phyloP scores from a whole-genome alignment of 208 protist species.

The Tritrichomonas musculus region DNA sequence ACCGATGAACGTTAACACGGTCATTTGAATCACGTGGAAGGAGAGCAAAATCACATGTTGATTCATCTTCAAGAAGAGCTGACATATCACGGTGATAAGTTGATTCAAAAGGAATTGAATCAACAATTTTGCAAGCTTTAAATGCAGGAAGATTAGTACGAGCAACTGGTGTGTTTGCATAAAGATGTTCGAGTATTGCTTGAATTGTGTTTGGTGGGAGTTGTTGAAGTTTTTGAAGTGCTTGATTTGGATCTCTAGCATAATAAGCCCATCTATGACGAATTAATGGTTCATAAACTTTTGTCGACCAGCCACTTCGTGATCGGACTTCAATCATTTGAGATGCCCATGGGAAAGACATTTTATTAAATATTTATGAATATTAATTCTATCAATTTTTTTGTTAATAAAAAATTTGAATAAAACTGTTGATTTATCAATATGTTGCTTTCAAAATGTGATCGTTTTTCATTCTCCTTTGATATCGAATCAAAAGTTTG shows the following conservation, averaged over 20 bases:
- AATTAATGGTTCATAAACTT: background rate
- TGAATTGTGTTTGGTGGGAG: background rate
- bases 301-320: background rate
- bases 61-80: background rate
- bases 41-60: slow-evolving; percentile 4
- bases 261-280: background rate
- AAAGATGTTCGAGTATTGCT: slow-evolving; percentile 6
- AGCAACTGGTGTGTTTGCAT: background rate
- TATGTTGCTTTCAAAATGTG: no score
- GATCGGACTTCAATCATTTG: background rate
- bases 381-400: no score
- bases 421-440: no score
- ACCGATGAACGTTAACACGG: background rate
- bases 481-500: no score
- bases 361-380: no score
- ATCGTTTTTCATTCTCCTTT: no score
- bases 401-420: no score
- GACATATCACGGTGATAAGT: background rate
- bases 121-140: slow-evolving; percentile 19
- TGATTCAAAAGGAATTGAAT: background rate
- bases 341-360: background rate
- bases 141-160: background rate
- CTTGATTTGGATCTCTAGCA: background rate
- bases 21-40: background rate
- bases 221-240: background rate